These are phyloP conservation scores for Aspergillus alliaceus DNA, from an alignment of 2,329 filamentous ascomycete genomes.

Conservation along the genomic window DNA sequence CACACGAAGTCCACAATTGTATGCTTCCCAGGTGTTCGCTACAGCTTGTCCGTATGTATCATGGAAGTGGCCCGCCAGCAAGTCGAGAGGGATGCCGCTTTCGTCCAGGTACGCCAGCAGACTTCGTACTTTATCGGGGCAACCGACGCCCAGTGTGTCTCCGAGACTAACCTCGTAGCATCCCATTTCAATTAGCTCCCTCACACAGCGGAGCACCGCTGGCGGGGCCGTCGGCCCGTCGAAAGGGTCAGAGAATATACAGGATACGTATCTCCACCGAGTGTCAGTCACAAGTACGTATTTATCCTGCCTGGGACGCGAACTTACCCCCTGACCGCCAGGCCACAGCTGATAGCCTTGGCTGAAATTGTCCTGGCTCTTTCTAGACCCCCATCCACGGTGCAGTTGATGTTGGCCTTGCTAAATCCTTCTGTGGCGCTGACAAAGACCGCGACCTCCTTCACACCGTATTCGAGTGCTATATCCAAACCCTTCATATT, in stretches of 20 bases:
- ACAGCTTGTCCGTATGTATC: slow-evolving; percentile 84
- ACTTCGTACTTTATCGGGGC: slow-evolving; percentile 40
- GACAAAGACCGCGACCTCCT: slow-evolving; percentile 44
- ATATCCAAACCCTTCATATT: slow-evolving; percentile 54
- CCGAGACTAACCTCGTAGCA: slow-evolving; percentile 88
- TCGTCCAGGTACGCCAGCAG: slow-evolving; percentile 33
- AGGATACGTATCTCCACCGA: slow-evolving; percentile 34
- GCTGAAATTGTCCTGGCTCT: slow-evolving; percentile 33
- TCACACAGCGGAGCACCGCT: slow-evolving; percentile 51
- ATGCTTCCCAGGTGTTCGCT: slow-evolving; percentile 75
- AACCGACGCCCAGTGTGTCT: slow-evolving; percentile 90
- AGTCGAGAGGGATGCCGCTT: slow-evolving; percentile 63
- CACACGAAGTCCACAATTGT: slow-evolving; percentile 73
- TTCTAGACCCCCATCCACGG: slow-evolving; percentile 38
- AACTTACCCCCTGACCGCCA: slow-evolving; percentile 37
- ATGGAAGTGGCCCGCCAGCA: slow-evolving; percentile 82
- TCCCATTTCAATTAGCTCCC: slow-evolving; percentile 75
- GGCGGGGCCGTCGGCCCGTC: slow-evolving; percentile 55
- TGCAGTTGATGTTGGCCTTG: slow-evolving; percentile 43
- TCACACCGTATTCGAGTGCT: slow-evolving; percentile 47
- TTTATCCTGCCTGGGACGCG: neutral
- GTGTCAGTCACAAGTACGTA: neutral
- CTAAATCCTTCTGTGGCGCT: slow-evolving; percentile 46
- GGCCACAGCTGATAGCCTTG: slow-evolving; percentile 24
- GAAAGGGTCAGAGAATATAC: slow-evolving; percentile 47